These are phyloP conservation scores for Corymbia citriodora DNA, from an alignment of 441 rosid species.

Conservation along the genomic window DNA sequence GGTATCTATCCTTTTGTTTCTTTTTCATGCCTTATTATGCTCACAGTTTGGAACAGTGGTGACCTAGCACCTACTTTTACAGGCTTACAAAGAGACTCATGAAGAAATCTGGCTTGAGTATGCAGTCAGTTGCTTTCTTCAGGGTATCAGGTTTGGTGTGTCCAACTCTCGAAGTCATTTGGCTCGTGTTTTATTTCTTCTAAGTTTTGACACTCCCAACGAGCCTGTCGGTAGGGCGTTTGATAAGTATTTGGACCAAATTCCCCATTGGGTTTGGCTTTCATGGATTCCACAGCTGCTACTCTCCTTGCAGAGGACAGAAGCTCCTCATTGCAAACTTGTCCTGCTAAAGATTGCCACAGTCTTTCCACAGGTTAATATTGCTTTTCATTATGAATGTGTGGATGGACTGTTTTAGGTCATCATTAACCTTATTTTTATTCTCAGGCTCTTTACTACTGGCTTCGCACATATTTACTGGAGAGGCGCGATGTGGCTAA, in stretches of 20 bases:
- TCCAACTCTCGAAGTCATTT: constrained; percentile 97
- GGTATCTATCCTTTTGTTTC: constrained; percentile 40
- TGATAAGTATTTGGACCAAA: constrained; percentile 92
- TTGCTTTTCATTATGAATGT: not conserved
- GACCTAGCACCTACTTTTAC: constrained; percentile 20
- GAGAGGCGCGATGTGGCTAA: constrained; percentile 97
- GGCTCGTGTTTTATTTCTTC: constrained; percentile 94
- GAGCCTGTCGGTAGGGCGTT: constrained; percentile 97
- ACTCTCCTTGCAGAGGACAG: constrained; percentile 96
- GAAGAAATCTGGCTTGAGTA: constrained; percentile 98
- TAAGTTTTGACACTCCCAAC: constrained; percentile 91
- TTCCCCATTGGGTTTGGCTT: constrained; percentile 99
- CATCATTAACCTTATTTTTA: constrained; percentile 1
- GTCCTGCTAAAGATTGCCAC: constrained; percentile 86
- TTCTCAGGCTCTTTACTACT: constrained; percentile 92
- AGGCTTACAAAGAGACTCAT: constrained; percentile 85
- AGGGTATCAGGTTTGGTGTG: constrained; percentile 95
- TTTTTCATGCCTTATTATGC: constrained; percentile 5
- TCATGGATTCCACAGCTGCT: constrained; percentile 98
- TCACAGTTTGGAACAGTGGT: constrained; percentile 5
- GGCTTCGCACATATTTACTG: constrained; percentile 96
- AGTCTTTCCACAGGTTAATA: constrained; percentile 77
- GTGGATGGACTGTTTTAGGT: not conserved
- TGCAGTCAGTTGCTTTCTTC: constrained; percentile 98
- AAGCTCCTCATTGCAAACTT: constrained; percentile 97